Percentiles rank a stretch among this genome's conserved stretches.
These are phyloP conservation scores for Apiospora hydei DNA, from an alignment of 2,329 filamentous ascomycete genomes.

Conservation along the genomic window DNA sequence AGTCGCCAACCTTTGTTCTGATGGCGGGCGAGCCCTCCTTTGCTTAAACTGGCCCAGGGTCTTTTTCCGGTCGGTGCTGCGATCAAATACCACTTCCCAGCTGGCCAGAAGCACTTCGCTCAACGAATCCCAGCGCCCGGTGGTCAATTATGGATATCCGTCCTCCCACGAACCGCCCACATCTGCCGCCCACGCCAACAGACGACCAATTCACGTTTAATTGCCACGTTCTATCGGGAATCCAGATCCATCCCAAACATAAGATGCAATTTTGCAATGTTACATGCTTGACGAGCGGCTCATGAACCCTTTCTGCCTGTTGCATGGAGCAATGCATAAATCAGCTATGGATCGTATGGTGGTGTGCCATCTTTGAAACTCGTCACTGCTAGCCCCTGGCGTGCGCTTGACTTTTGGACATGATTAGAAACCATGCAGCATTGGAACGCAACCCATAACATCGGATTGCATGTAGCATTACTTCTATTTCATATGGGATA, in stretches of 20 bases:
- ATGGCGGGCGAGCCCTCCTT: background rate
- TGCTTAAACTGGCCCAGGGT: slow-evolving; percentile 6
- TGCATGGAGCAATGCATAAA: slow-evolving; percentile 5
- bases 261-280: slow-evolving; percentile 20
- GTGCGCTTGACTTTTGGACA: slow-evolving; percentile 12
- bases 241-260: slow-evolving; percentile 7
- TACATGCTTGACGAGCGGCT: slow-evolving; percentile 5
- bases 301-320: background rate
- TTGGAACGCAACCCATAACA: background rate
- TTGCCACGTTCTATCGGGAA: slow-evolving; percentile 15
- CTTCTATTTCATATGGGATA: background rate
- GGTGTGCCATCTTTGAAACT: slow-evolving; percentile 13
- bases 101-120: background rate
- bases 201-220: slow-evolving; percentile 20
- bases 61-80: background rate
- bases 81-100: background rate
- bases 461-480: background rate
- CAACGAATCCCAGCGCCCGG: background rate
- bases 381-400: background rate
- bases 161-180: slow-evolving; percentile 2
- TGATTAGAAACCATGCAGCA: background rate
- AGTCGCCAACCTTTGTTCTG: slow-evolving; percentile 5
- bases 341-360: slow-evolving; percentile 5
- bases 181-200: slow-evolving; percentile 1
- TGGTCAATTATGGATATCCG: slow-evolving; percentile 10